phyloP scores from a whole-genome alignment of 306 rosid species.

The Nissolia schottii region DNA sequence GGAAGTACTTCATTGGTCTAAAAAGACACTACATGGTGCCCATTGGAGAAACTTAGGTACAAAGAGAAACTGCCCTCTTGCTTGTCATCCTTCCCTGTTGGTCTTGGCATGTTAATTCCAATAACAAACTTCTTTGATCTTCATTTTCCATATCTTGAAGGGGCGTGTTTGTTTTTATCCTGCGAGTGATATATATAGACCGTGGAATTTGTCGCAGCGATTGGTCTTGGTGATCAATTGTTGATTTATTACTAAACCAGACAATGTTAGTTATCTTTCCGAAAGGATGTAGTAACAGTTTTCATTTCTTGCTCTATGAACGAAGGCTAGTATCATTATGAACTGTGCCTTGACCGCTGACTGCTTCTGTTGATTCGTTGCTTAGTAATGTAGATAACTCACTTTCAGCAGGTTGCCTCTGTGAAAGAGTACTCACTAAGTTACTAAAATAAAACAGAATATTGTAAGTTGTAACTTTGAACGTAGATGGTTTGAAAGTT shows the following conservation, averaged over 20 bases:
- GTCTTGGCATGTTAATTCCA: background rate
- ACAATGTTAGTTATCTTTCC: background rate
- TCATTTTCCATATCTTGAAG: background rate
- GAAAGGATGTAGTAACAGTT: background rate
- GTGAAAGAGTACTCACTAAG: background rate
- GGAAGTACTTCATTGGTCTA: background rate
- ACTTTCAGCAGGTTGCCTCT: background rate
- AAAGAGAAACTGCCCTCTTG: background rate
- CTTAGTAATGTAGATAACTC: background rate
- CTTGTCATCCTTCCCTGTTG: background rate
- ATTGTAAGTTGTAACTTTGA: background rate
- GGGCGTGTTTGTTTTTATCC: background rate
- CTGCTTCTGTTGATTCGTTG: background rate
- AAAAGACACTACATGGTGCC: background rate
- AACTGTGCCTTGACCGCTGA: background rate
- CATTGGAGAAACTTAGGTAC: background rate
- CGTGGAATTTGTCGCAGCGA: background rate
- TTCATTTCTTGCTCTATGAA: background rate
- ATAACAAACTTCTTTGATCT: background rate
- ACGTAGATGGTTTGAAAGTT: no score
- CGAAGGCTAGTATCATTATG: background rate
- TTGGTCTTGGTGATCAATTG: background rate
- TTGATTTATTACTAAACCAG: background rate
- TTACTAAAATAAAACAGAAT: background rate
- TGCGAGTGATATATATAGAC: background rate